Percentiles rank a stretch among this genome's conserved stretches.
These are phyloP conservation scores for Arachnomyces sp. DNA, from an alignment of 2,329 filamentous ascomycete species.

Conservation along the genomic window DNA sequence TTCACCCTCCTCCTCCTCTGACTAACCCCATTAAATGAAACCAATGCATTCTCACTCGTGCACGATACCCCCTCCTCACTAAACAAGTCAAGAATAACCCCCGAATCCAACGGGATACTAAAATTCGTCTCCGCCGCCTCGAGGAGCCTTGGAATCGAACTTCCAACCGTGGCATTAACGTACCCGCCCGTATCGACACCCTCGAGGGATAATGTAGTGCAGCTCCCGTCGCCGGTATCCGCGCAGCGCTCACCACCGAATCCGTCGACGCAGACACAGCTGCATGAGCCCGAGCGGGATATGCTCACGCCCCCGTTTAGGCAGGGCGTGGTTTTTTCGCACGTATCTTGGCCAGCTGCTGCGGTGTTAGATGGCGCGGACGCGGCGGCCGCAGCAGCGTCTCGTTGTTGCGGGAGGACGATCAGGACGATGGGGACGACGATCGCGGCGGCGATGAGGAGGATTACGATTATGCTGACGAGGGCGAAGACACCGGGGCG, in stretches of 20 bases:
- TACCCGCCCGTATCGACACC: constrained; percentile 33
- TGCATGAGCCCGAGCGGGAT: constrained; percentile 59
- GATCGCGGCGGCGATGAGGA: constrained; percentile 70
- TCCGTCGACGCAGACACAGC: constrained; percentile 81
- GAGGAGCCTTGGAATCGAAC: constrained; percentile 67
- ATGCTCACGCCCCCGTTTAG: constrained; percentile 74
- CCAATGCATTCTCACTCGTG: constrained; percentile 73
- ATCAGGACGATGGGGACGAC: constrained; percentile 65
- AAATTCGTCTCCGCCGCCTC: constrained; percentile 58
- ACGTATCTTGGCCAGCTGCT: constrained; percentile 32
- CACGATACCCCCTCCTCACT: constrained; percentile 70
- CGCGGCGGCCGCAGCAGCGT: constrained; percentile 18
- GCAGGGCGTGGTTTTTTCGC: constrained; percentile 57
- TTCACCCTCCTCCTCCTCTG: too few species aligned
- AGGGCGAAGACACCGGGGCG: constrained; percentile 70
- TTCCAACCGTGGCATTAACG: constrained; percentile 69
- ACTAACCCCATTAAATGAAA: constrained; percentile 63
- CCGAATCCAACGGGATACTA: constrained; percentile 63
- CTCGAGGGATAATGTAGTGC: constrained; percentile 43
- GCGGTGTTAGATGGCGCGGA: constrained; percentile 24
- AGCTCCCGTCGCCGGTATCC: constrained; percentile 42
- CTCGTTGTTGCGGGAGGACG: constrained; percentile 45
- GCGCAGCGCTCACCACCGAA: constrained; percentile 62
- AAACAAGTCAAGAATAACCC: constrained; percentile 65
- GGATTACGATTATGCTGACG: constrained; percentile 55